phyloP scores from a whole-genome alignment of 2,329 filamentous ascomycete species.

The Chlorencoelia australis region DNA sequence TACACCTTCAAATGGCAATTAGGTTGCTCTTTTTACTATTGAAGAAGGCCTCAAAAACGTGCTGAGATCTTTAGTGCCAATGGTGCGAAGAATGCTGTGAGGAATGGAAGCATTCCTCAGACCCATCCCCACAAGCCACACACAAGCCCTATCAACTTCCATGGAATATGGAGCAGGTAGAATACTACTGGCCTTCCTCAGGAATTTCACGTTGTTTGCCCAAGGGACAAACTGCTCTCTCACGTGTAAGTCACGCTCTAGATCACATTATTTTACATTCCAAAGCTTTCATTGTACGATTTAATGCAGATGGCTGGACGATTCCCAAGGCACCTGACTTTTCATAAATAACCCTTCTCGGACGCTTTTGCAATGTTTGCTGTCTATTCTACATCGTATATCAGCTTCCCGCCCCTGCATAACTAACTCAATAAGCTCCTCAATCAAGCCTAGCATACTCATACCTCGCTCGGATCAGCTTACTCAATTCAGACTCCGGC shows the following conservation, averaged over 20 bases:
- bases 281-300: slow-evolving; percentile 9
- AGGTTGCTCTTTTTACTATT: no score
- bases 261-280: slow-evolving; percentile 11
- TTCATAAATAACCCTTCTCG: slow-evolving; percentile 23
- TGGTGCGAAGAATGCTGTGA: no score
- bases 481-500: slow-evolving; percentile 4
- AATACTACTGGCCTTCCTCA: slow-evolving; percentile 3
- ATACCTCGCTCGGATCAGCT: slow-evolving; percentile 5
- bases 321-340: slow-evolving; percentile 10
- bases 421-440: slow-evolving; percentile 10
- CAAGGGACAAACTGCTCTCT: slow-evolving; percentile 5
- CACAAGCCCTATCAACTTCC: slow-evolving; percentile 1
- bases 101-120: slow-evolving; percentile 8
- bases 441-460: slow-evolving; percentile 5
- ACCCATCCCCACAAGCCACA: background rate
- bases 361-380: slow-evolving; percentile 19
- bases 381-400: slow-evolving; percentile 13
- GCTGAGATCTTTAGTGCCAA: no score
- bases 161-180: no score
- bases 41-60: no score
- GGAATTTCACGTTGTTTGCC: slow-evolving; percentile 10
- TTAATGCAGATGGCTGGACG: slow-evolving; percentile 22
- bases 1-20: no score
- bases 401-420: slow-evolving; percentile 17
- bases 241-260: slow-evolving; percentile 5